Conservation (phyloP, 2,329 filamentous ascomycete species). For the Exserohilum rostratum region DNA sequence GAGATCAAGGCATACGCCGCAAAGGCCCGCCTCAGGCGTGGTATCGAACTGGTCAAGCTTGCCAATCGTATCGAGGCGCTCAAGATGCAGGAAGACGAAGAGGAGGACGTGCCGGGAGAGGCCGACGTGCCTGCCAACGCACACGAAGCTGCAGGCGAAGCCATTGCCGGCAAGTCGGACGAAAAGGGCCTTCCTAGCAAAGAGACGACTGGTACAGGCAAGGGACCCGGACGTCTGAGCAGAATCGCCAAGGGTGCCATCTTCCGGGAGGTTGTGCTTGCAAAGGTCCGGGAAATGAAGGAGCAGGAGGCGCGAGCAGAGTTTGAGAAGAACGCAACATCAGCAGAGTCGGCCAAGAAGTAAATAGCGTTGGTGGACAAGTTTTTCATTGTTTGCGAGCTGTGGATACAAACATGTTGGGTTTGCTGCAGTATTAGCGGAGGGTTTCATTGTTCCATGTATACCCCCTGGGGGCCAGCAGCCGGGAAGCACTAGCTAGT, state of each 20-base stretch:
- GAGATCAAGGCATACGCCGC: slow-evolving; percentile 95
- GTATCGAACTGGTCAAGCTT: slow-evolving; percentile 95
- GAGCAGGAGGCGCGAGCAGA: slow-evolving; percentile 78
- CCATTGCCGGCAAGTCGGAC: slow-evolving; percentile 42
- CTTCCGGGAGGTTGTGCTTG: slow-evolving; percentile 91
- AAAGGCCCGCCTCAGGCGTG: slow-evolving; percentile 86
- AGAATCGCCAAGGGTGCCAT: slow-evolving; percentile 72
- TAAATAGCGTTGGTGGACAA: slow-evolving; percentile 7
- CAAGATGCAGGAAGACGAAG: slow-evolving; percentile 90
- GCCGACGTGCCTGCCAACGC: slow-evolving; percentile 68
- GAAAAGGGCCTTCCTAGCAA: slow-evolving; percentile 39
- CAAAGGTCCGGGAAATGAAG: slow-evolving; percentile 92
- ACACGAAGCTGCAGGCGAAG: slow-evolving; percentile 60
- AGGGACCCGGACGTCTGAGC: slow-evolving; percentile 58
- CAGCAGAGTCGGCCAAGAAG: slow-evolving; percentile 31
- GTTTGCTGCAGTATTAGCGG: slow-evolving; percentile 33
- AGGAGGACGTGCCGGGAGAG: slow-evolving; percentile 67
- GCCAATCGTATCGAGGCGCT: slow-evolving; percentile 93
- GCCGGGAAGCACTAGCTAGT: slow-evolving; percentile 25
- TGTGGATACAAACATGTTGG: slow-evolving; percentile 18
- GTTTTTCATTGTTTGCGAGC: slow-evolving; percentile 11
- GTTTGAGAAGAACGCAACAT: slow-evolving; percentile 63
- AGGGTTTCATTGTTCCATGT: slow-evolving; percentile 28
- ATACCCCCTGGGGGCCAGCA: slow-evolving; percentile 36
- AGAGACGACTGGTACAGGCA: slow-evolving; percentile 38